phyloP scores from a whole-genome alignment of 2,329 filamentous ascomycete species.

The Diaporthe eres region DNA sequence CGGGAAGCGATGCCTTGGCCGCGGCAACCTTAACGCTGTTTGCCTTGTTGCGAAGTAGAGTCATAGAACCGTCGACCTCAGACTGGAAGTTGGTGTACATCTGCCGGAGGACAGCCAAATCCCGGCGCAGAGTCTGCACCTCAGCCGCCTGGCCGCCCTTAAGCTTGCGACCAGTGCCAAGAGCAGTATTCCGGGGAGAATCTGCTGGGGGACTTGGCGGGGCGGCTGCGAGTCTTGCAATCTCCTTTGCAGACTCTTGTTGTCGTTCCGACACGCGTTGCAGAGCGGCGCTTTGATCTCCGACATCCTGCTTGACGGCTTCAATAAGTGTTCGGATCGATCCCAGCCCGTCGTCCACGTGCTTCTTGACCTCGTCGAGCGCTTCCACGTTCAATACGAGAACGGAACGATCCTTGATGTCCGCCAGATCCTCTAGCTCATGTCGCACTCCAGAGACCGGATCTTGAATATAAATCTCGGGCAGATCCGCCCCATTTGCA shows the following conservation, averaged over 20 bases:
- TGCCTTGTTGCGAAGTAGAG: constrained; percentile 84
- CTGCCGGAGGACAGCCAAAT: constrained; percentile 91
- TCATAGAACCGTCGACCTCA: constrained; percentile 91
- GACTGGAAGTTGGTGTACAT: constrained; percentile 93
- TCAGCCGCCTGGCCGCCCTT: constrained; percentile 79
- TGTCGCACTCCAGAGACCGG: constrained; percentile 96
- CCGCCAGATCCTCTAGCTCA: constrained; percentile 91
- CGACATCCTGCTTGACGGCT: constrained; percentile 85
- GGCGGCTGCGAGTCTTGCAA: constrained; percentile 72
- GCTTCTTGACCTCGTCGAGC: constrained; percentile 94
- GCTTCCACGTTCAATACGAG: constrained; percentile 95
- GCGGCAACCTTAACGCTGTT: constrained; percentile 83
- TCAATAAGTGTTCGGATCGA: constrained; percentile 87
- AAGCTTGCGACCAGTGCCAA: constrained; percentile 56
- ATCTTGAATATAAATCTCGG: constrained; percentile 98
- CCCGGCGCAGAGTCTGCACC: constrained; percentile 85
- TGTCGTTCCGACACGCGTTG: constrained; percentile 92
- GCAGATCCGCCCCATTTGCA: constrained; percentile 90
- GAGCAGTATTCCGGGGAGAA: constrained; percentile 60
- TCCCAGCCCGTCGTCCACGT: constrained; percentile 92
- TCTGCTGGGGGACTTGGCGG: constrained; percentile 61
- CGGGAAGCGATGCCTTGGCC: constrained; percentile 77
- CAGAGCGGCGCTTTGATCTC: constrained; percentile 85
- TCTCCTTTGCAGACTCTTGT: constrained; percentile 88
- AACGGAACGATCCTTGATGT: constrained; percentile 95